These are phyloP conservation scores for Suhomyces maxii DNA, from an alignment of 1,139 yeast genomes.

Conservation along the genomic window DNA sequence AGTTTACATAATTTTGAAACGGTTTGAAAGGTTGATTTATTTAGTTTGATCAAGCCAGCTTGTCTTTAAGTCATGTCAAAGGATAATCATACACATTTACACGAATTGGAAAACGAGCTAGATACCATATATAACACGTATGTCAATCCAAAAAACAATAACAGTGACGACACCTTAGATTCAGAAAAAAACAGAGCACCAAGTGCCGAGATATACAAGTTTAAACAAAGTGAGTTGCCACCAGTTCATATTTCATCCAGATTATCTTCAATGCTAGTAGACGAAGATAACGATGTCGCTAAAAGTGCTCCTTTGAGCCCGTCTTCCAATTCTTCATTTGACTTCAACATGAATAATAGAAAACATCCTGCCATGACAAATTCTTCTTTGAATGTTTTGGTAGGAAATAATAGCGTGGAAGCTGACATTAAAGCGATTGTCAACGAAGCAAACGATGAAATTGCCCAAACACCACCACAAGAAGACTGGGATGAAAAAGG, in stretches of 20 bases:
- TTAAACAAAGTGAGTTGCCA: slow-evolving; percentile 9
- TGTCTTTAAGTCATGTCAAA: background rate
- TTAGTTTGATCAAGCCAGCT: background rate
- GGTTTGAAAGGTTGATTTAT: too few relatives aligned
- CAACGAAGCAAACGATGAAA: slow-evolving; percentile 12
- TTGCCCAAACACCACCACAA: slow-evolving; percentile 4
- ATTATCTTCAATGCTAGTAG: slow-evolving; percentile 26
- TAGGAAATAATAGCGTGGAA: slow-evolving; percentile 26
- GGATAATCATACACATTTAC: slow-evolving; percentile 2
- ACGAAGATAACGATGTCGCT: slow-evolving; percentile 15
- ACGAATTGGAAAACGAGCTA: slow-evolving; percentile 33
- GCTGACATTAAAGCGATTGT: slow-evolving; percentile 6
- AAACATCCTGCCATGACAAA: slow-evolving; percentile 27
- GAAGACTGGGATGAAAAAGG: slow-evolving; percentile 37
- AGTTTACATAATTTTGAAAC: too few relatives aligned
- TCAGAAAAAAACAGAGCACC: slow-evolving; percentile 18
- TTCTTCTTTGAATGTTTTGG: slow-evolving; percentile 39
- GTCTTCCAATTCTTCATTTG: slow-evolving; percentile 12
- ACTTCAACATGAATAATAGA: slow-evolving; percentile 10
- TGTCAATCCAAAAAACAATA: slow-evolving; percentile 15
- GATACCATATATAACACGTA: slow-evolving; percentile 38
- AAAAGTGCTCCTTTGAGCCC: slow-evolving; percentile 30
- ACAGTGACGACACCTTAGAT: slow-evolving; percentile 36
- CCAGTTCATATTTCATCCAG: slow-evolving; percentile 34
- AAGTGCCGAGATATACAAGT: slow-evolving; percentile 6